A percentile compares a stretch with the other conserved stretches of the same genome.
Conservation (phyloP, 225 moss, liverwort and hornwort species). For the Marchantia polymorpha region DNA sequence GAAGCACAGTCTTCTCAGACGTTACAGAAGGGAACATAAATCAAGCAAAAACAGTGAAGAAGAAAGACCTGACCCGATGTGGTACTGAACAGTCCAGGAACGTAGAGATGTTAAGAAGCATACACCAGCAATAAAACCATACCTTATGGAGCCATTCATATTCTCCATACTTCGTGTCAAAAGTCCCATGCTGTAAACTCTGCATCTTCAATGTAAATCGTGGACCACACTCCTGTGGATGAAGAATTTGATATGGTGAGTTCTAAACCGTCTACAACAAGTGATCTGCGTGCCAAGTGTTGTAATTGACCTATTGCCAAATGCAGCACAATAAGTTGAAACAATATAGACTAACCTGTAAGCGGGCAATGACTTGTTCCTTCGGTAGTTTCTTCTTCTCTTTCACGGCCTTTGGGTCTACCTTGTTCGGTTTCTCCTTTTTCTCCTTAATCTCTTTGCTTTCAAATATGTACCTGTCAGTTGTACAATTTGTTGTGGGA, state of each 20-base stretch:
- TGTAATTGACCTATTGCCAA: not conserved
- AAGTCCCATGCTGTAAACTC: constrained; percentile 87
- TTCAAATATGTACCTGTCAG: constrained; percentile 73
- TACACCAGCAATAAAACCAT: not conserved
- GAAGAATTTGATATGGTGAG: not conserved
- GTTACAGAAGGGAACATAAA: no score
- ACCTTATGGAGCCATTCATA: constrained; percentile 97
- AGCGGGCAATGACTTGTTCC: constrained; percentile 72
- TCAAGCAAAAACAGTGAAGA: no score
- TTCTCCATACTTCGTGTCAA: constrained; percentile 91
- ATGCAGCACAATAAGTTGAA: not conserved
- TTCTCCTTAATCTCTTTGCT: constrained; percentile 65
- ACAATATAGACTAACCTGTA: constrained; percentile 46
- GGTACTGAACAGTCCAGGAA: no score
- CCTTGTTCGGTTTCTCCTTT: constrained; percentile 48
- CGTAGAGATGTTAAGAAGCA: not conserved
- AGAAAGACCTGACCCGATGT: no score
- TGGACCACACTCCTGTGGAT: constrained; percentile 75
- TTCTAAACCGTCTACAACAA: not conserved
- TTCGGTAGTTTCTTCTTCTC: constrained; percentile 53
- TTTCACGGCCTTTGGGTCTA: constrained; percentile 44
- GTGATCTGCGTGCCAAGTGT: no score
- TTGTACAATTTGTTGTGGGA: not conserved
- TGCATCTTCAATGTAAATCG: constrained; percentile 88
- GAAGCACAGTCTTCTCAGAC: no score